Percentiles rank a stretch among this genome's conserved stretches.
Evolutionary conservation across 2,329 filamentous ascomycete species (phyloP).

Genomic region (Ascochyta rabiei): DNA sequence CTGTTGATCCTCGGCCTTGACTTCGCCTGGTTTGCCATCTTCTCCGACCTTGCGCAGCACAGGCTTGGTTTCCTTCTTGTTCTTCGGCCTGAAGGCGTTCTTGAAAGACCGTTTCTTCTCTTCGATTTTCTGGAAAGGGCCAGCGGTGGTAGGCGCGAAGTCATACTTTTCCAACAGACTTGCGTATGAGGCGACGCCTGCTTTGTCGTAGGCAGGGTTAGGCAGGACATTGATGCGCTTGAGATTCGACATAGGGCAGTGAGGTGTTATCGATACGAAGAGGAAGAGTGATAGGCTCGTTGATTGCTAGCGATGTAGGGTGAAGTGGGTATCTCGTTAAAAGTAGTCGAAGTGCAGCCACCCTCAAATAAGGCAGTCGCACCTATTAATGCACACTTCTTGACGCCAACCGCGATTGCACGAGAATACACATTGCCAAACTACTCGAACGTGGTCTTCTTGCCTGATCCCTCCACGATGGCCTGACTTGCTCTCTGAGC

Average conservation of each 20-base stretch:
- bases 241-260: constrained; percentile 20
- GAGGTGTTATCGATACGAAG: neutral
- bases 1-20: constrained; percentile 46
- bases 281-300: neutral
- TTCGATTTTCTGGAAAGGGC: constrained; percentile 64
- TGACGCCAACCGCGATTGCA: neutral
- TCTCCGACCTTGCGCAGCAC: constrained; percentile 52
- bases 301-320: constrained; percentile 4
- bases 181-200: constrained; percentile 68
- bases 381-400: neutral
- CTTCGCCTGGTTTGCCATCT: constrained; percentile 53
- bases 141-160: constrained; percentile 66
- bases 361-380: constrained; percentile 1
- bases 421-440: neutral
- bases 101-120: constrained; percentile 43
- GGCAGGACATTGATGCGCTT: constrained; percentile 31
- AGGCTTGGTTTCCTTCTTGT: constrained; percentile 51
- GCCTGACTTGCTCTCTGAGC: constrained; percentile 73
- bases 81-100: constrained; percentile 51
- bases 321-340: constrained; percentile 13
- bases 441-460: constrained; percentile 79
- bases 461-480: constrained; percentile 78
- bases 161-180: constrained; percentile 65
- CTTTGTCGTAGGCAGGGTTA: constrained; percentile 33
- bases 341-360: constrained; percentile 7